A percentile compares a stretch with the other conserved stretches of the same genome.
These are phyloP conservation scores for Croton laevigatus DNA, from an alignment of 441 rosid species.

Conservation along the genomic window DNA sequence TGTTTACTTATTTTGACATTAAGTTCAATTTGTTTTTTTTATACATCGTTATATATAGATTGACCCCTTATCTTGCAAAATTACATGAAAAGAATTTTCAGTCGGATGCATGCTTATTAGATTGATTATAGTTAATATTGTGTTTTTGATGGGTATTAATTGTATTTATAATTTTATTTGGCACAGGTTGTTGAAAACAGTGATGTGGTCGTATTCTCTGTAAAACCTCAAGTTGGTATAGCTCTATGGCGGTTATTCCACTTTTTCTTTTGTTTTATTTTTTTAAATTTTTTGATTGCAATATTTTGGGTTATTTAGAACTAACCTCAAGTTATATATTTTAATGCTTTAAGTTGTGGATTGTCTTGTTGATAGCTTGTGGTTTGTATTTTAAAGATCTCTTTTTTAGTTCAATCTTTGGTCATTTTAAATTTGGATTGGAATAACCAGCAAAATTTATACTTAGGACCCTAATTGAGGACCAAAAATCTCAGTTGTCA, in stretches of 20 bases:
- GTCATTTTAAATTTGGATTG: background rate
- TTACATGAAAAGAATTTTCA: too few relatives aligned
- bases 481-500: too few relatives aligned
- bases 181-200: constrained; percentile 70
- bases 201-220: constrained; percentile 82
- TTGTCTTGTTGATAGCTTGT: background rate
- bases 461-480: too few relatives aligned
- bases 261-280: background rate
- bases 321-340: background rate
- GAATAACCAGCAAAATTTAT: background rate
- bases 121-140: too few relatives aligned
- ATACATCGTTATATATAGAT: background rate
- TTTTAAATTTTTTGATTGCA: too few relatives aligned
- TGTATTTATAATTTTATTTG: background rate
- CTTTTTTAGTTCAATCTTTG: background rate
- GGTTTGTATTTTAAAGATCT: background rate
- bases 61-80: too few relatives aligned
- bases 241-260: background rate
- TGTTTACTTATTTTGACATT: background rate
- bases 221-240: constrained; percentile 92
- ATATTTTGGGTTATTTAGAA: background rate
- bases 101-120: too few relatives aligned
- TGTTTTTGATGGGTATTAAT: background rate
- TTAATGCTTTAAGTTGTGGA: background rate
- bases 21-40: background rate